These are phyloP conservation scores for Pseudopithomyces maydicus DNA, from an alignment of 2,329 filamentous ascomycete species.

Conservation along the genomic window DNA sequence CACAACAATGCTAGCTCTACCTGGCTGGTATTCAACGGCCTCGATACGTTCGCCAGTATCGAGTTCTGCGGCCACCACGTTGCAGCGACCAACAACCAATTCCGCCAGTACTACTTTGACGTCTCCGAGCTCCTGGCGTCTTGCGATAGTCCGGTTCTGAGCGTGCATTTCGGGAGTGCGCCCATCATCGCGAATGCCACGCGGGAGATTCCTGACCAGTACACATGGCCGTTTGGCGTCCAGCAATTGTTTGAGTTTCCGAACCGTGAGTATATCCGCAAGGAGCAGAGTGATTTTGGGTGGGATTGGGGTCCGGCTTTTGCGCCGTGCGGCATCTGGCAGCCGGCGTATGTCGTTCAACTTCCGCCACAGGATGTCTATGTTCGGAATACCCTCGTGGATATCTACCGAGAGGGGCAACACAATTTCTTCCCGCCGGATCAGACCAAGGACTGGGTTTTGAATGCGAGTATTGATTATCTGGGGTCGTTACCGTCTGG, in stretches of 20 bases:
- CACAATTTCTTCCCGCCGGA: conserved; percentile 63
- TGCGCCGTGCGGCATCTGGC: conserved; percentile 67
- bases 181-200: conserved; percentile 59
- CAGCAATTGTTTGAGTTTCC: conserved; percentile 58
- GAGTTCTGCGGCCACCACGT: conserved; percentile 60
- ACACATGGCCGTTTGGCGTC: conserved; percentile 57
- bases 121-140: conserved; percentile 53
- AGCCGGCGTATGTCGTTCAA: conserved; percentile 62
- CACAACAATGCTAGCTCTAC: conserved; percentile 46
- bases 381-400: conserved; percentile 60
- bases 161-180: conserved; percentile 63
- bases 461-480: conserved; percentile 66
- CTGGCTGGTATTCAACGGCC: conserved; percentile 65
- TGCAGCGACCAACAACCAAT: conserved; percentile 65
- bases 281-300: conserved; percentile 67
- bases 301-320: conserved; percentile 67
- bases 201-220: conserved; percentile 55
- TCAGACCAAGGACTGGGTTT: conserved; percentile 62
- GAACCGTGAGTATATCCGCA: conserved; percentile 62
- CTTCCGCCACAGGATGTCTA: conserved; percentile 52
- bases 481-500: conserved; percentile 54
- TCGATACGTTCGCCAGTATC: conserved; percentile 66
- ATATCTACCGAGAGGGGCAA: conserved; percentile 64
- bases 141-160: conserved; percentile 52
- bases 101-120: conserved; percentile 66